A percentile compares a stretch with the other conserved stretches of the same genome.
These are phyloP conservation scores for Cystofilobasidium bisporidii DNA, from an alignment of 768 basidiomycete species.

Conservation along the genomic window DNA sequence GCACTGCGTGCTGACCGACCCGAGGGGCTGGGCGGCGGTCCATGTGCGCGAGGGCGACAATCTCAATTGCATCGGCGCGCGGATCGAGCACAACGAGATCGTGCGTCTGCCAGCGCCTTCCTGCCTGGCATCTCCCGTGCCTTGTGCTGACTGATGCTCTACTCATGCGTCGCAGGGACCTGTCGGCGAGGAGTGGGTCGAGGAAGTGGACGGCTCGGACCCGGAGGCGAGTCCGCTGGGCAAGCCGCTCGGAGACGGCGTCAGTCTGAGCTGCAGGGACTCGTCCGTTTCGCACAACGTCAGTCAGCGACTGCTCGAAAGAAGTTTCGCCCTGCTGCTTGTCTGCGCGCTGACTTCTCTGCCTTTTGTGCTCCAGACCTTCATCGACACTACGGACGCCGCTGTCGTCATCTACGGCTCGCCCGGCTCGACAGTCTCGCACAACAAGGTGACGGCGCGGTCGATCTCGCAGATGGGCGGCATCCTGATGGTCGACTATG, in stretches of 20 bases:
- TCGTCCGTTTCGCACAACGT: slow-evolving; percentile 37
- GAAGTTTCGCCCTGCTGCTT: too few species aligned
- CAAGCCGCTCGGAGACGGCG: slow-evolving; percentile 43
- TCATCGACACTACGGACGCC: slow-evolving; percentile 43
- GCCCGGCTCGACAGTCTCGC: slow-evolving; percentile 40
- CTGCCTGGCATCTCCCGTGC: neutral
- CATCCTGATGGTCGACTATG: slow-evolving; percentile 42
- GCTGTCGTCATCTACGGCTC: slow-evolving; percentile 42
- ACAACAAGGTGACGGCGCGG: slow-evolving; percentile 41
- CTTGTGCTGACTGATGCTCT: neutral
- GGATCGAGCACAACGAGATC: slow-evolving; percentile 39
- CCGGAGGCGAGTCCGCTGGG: slow-evolving; percentile 39
- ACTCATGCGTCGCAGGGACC: slow-evolving; percentile 34
- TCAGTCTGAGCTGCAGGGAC: slow-evolving; percentile 42
- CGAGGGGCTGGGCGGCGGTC: slow-evolving; percentile 40
- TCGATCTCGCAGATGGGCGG: slow-evolving; percentile 41
- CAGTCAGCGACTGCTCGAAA: neutral
- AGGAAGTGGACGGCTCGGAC: slow-evolving; percentile 38
- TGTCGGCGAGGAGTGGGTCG: slow-evolving; percentile 40
- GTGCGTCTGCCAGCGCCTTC: slow-evolving; percentile 18
- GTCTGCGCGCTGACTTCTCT: neutral
- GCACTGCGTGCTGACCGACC: slow-evolving; percentile 36
- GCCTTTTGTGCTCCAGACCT: slow-evolving; percentile 31
- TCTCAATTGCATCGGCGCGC: slow-evolving; percentile 36
- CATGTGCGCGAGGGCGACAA: slow-evolving; percentile 41